Base-by-base conservation (phyloP, 2,329 filamentous ascomycete genomes). In the Chaetomium sp. region DNA sequence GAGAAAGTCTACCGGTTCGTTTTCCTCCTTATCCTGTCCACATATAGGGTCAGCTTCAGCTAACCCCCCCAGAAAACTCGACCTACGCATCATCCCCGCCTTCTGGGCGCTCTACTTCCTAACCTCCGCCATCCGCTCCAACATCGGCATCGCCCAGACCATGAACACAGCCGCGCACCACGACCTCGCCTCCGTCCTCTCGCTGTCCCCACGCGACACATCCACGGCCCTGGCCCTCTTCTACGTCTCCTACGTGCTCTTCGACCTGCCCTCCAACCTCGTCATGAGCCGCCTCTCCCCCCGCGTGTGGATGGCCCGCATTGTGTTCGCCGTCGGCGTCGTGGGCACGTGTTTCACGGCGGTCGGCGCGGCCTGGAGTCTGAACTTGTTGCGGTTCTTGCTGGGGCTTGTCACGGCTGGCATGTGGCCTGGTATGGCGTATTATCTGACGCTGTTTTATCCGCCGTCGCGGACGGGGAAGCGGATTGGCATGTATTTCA, bases 351-450 rank as follows among this genome's bases (percentile, higher is more conserved):
- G 89, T 67, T 89, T 95, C 72, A 83, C 89, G 5, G 89, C 88
- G 10, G 89, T 94, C 67, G 81, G 85, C 62, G 83, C 85, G 42
- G 87, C 88, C 6, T 95, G 90, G 87, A 94, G 89, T 66, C 78
- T 95, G 64, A 91, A 92, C 80, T 76, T 95, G n/a, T 79, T 96
- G 34, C 85, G 91, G 6, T 86, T 96, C 54, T 78, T 96, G 9
- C 81, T 96, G 6, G 91, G 91, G 48, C 80, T 94, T 11, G 90
- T 95, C 32, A 91, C 91, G 68, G 91, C 91, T 1, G 91, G 91
- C 47, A 91, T 96, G 86, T 96, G 91, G 91, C 91, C 91, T 0
- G 91, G 91, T 49, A 95, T 96, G 91, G 84, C 89, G 8, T 94
- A 94, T 70, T 96, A 95, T 67, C 77, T 96, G 47, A 95, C 91